Percentiles rank a stretch among this genome's conserved stretches.
These are phyloP conservation scores for Phialocephala subalpina DNA, from an alignment of 2,329 filamentous ascomycete species.

Conservation along the genomic window DNA sequence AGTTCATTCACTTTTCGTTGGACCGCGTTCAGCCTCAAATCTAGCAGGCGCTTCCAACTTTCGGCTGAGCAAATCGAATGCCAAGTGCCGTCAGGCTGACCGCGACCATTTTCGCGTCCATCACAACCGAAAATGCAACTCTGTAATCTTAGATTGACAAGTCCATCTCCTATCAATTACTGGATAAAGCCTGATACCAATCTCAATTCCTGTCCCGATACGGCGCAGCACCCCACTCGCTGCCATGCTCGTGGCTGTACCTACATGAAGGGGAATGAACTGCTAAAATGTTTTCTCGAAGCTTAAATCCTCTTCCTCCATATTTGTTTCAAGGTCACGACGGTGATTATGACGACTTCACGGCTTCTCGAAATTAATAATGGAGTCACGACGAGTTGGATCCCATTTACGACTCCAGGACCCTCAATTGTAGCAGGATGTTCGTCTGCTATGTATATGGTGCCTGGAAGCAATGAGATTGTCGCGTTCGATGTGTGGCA, in stretches of 20 bases:
- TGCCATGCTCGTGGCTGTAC: background rate
- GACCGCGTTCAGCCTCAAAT: too few relatives aligned
- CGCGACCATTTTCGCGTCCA: background rate
- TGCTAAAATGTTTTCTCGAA: background rate
- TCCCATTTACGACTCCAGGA: conserved; percentile 31
- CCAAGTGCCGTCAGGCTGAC: background rate
- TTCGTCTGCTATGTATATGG: conserved; percentile 24
- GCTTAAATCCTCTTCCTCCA: background rate
- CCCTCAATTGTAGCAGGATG: conserved; percentile 22
- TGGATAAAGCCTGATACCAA: background rate
- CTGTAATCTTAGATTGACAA: background rate
- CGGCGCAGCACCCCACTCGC: background rate
- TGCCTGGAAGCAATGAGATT: conserved; percentile 17
- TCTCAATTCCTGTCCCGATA: background rate
- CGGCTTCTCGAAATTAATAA: conserved; percentile 24
- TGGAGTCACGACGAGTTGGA: conserved; percentile 30
- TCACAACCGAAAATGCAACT: background rate
- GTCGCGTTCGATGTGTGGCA: conserved; percentile 27
- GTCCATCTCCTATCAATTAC: background rate
- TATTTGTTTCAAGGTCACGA: background rate
- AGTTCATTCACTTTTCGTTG: too few relatives aligned
- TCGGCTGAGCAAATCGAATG: too few relatives aligned
- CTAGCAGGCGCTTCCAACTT: too few relatives aligned
- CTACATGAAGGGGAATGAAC: background rate
- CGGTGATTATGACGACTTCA: conserved; percentile 19